phyloP scores from a whole-genome alignment of 1,284 basidiomycete species.

The Ustilago hordei region DNA sequence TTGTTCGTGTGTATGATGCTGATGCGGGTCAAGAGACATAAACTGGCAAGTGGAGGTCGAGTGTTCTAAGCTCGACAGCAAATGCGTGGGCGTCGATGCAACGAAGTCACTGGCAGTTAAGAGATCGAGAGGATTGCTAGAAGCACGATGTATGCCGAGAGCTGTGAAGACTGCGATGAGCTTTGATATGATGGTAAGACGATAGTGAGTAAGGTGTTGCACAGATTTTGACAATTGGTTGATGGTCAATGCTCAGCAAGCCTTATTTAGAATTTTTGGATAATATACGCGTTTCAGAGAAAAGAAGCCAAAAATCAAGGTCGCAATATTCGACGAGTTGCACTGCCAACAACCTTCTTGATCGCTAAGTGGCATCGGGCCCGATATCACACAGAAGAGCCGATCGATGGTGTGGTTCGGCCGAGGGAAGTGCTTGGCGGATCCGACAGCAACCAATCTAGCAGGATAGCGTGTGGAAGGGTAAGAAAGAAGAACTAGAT shows the following conservation, averaged over 20 bases:
- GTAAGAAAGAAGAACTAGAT: not conserved
- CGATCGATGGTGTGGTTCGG: not conserved
- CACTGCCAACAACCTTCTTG: too few species aligned
- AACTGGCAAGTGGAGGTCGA: slow-evolving; percentile 28
- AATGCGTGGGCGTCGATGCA: slow-evolving; percentile 18
- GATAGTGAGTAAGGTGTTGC: slow-evolving; percentile 1
- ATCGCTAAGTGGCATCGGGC: not conserved
- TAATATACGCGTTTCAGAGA: too few species aligned
- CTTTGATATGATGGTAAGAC: not conserved
- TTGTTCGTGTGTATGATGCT: slow-evolving; percentile 14
- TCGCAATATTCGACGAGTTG: too few species aligned
- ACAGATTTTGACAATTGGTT: not conserved
- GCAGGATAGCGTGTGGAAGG: not conserved
- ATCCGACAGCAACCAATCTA: not conserved
- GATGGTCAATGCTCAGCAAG: slow-evolving; percentile 18
- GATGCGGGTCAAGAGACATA: slow-evolving; percentile 44
- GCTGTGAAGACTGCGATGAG: not conserved
- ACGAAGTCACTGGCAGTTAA: slow-evolving; percentile 17
- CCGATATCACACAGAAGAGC: not conserved
- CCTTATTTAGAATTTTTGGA: not conserved
- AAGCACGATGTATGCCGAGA: not conserved
- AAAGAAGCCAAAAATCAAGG: not conserved
- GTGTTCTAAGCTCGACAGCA: slow-evolving; percentile 26
- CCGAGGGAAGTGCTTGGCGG: not conserved
- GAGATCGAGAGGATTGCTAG: too few species aligned